Percentiles rank a stretch among this genome's conserved stretches.
phyloP scores from a whole-genome alignment of 2,329 filamentous ascomycete genomes.

The Rutstroemia sp. region DNA sequence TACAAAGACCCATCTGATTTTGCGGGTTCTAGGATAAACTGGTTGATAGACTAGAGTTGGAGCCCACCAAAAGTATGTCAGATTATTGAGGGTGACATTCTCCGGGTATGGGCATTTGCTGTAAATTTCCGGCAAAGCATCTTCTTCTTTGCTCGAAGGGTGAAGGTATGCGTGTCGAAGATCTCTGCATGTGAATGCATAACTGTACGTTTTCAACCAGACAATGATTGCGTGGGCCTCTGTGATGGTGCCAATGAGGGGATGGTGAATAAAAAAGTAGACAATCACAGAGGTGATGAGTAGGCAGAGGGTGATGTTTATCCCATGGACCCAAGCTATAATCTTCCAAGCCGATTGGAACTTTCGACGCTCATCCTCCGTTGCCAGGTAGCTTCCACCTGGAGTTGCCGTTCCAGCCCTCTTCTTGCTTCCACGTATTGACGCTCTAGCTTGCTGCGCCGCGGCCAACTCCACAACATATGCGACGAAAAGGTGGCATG shows the following conservation, averaged over 20 bases:
- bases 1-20: slow-evolving; percentile 83
- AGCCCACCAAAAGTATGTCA: slow-evolving; percentile 97
- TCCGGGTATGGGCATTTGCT: slow-evolving; percentile 74
- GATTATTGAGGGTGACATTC: slow-evolving; percentile 82
- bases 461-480: slow-evolving; percentile 84
- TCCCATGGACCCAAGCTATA: slow-evolving; percentile 70
- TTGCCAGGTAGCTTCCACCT: slow-evolving; percentile 27
- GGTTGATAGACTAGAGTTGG: slow-evolving; percentile 96
- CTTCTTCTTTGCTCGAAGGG: slow-evolving; percentile 57
- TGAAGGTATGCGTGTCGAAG: slow-evolving; percentile 85
- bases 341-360: slow-evolving; percentile 74
- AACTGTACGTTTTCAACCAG: slow-evolving; percentile 92
- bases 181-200: slow-evolving; percentile 94
- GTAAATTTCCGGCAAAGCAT: slow-evolving; percentile 75
- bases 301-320: slow-evolving; percentile 79
- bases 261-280: slow-evolving; percentile 87
- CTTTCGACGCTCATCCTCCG: slow-evolving; percentile 43
- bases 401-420: slow-evolving; percentile 27
- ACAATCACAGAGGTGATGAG: slow-evolving; percentile 76
- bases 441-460: slow-evolving; percentile 67
- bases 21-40: slow-evolving; percentile 78
- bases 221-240: slow-evolving; percentile 91
- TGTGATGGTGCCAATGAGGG: slow-evolving; percentile 83
- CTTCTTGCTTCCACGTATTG: slow-evolving; percentile 48
- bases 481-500: slow-evolving; percentile 82